Evolutionary conservation across 228 moss, liverwort and hornwort species (phyloP).

Genomic region (Sphagnum fallax): DNA sequence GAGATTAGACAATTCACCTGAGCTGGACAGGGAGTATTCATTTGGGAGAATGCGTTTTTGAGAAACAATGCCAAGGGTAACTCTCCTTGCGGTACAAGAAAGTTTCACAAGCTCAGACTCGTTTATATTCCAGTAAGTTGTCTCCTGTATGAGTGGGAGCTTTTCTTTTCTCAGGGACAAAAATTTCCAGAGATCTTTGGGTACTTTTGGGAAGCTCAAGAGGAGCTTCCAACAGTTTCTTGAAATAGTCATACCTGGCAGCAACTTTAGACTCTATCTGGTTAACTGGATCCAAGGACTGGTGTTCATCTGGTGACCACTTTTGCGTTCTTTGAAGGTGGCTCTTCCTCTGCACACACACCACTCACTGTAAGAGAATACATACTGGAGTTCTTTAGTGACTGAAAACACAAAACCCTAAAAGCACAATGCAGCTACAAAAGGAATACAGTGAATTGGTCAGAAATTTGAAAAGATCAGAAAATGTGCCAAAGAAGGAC

Average conservation of each 20-base stretch:
- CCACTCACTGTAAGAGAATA: background rate
- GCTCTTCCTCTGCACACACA: slow-evolving; percentile 2
- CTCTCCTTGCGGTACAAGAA: slow-evolving; percentile 1
- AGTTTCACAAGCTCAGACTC: slow-evolving; percentile 7
- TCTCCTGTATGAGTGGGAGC: background rate
- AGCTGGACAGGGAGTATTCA: slow-evolving; percentile 9
- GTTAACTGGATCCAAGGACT: slow-evolving; percentile 2
- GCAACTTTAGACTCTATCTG: slow-evolving; percentile 1
- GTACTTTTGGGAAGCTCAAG: slow-evolving; percentile 9
- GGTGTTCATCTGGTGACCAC: slow-evolving; percentile 4
- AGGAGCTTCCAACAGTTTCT: slow-evolving; percentile 14
- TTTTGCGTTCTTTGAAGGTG: slow-evolving; percentile 8
- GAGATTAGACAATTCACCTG: background rate
- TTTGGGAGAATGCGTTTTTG: background rate
- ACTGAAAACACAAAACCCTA: no score
- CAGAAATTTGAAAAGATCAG: no score
- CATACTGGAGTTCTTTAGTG: no score
- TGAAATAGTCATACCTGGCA: slow-evolving; percentile 1
- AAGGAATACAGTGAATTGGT: no score
- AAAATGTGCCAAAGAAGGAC: no score
- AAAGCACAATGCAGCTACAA: no score
- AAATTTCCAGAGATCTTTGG: slow-evolving; percentile 8
- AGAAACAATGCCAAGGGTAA: slow-evolving; percentile 3
- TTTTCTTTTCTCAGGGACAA: slow-evolving; percentile 4
- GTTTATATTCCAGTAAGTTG: slow-evolving; percentile 2